phyloP scores from a whole-genome alignment of 1,284 basidiomycete genomes.

The Entoloma clypeatum region DNA sequence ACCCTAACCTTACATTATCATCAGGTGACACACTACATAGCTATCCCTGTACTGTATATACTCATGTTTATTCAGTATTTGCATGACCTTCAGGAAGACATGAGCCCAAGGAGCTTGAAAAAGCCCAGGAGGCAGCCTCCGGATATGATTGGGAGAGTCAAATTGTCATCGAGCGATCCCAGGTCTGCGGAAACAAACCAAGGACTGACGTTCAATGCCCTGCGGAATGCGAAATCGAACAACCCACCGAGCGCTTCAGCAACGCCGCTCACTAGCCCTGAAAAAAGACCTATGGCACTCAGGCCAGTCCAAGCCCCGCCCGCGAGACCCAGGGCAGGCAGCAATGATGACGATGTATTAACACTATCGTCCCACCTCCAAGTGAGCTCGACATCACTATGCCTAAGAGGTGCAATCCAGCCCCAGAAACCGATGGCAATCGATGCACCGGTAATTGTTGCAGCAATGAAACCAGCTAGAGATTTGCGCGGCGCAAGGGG shows the following conservation, averaged over 20 bases:
- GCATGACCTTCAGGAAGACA: no score
- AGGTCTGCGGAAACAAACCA: slow-evolving; percentile 57
- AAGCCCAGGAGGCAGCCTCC: slow-evolving; percentile 79
- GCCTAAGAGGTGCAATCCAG: slow-evolving; percentile 46
- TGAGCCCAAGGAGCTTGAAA: slow-evolving; percentile 41
- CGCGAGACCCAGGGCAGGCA: slow-evolving; percentile 12
- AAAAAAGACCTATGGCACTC: slow-evolving; percentile 53
- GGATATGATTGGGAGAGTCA: slow-evolving; percentile 89
- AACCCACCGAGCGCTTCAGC: slow-evolving; percentile 80
- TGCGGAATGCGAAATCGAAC: slow-evolving; percentile 16
- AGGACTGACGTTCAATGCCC: slow-evolving; percentile 28
- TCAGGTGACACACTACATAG: no score
- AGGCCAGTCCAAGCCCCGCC: slow-evolving; percentile 52
- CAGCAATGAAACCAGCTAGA: slow-evolving; percentile 86
- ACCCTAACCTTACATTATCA: slow-evolving; percentile 16
- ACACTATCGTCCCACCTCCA: slow-evolving; percentile 56
- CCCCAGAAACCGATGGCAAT: slow-evolving; percentile 83
- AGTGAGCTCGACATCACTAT: slow-evolving; percentile 34
- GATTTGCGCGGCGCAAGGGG: slow-evolving; percentile 85
- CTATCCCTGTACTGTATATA: no score
- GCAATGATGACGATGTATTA: slow-evolving; percentile 17
- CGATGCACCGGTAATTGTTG: slow-evolving; percentile 69
- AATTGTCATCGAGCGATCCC: slow-evolving; percentile 87
- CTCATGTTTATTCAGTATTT: no score
- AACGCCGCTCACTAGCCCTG: slow-evolving; percentile 78